phyloP scores from a whole-genome alignment of 768 basidiomycete genomes.

The Russula abietina region DNA sequence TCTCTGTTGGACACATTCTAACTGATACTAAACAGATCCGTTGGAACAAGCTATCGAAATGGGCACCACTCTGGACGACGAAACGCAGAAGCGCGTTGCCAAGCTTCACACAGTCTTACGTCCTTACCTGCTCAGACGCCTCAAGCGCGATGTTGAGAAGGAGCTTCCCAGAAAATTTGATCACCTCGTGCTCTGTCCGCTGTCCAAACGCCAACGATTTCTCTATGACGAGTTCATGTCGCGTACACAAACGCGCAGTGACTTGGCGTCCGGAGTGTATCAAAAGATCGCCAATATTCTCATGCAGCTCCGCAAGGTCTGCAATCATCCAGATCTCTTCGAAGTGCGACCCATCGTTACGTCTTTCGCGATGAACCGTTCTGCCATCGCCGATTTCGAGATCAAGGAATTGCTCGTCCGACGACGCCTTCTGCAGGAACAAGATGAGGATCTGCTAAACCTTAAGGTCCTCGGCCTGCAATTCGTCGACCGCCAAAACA shows the following conservation, averaged over 20 bases:
- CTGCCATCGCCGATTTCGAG: slow-evolving; percentile 71
- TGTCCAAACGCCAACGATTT: slow-evolving; percentile 91
- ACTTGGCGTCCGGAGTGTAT: slow-evolving; percentile 78
- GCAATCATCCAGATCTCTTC: slow-evolving; percentile 91
- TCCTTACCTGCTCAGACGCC: slow-evolving; percentile 90
- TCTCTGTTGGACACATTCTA: slow-evolving; percentile 1
- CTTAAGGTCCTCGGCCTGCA: slow-evolving; percentile 59
- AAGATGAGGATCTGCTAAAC: slow-evolving; percentile 48
- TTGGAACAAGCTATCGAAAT: slow-evolving; percentile 91
- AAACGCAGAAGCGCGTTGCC: slow-evolving; percentile 74
- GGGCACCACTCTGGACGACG: slow-evolving; percentile 69
- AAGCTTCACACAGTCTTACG: slow-evolving; percentile 94
- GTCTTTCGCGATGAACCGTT: slow-evolving; percentile 69
- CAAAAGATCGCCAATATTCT: slow-evolving; percentile 90
- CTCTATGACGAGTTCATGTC: slow-evolving; percentile 96
- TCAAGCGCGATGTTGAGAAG: slow-evolving; percentile 97
- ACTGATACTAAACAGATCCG: slow-evolving; percentile 52
- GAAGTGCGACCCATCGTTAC: slow-evolving; percentile 81
- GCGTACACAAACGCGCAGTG: slow-evolving; percentile 74
- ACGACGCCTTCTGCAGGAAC: slow-evolving; percentile 55
- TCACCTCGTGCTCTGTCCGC: slow-evolving; percentile 78
- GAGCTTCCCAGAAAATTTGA: slow-evolving; percentile 92
- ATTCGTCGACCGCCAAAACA: slow-evolving; percentile 53
- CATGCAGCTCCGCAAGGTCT: slow-evolving; percentile 97
- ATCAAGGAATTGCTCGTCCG: slow-evolving; percentile 86